phyloP scores from a whole-genome alignment of 306 rosid genomes.

The Sechiopsis laciniata region DNA sequence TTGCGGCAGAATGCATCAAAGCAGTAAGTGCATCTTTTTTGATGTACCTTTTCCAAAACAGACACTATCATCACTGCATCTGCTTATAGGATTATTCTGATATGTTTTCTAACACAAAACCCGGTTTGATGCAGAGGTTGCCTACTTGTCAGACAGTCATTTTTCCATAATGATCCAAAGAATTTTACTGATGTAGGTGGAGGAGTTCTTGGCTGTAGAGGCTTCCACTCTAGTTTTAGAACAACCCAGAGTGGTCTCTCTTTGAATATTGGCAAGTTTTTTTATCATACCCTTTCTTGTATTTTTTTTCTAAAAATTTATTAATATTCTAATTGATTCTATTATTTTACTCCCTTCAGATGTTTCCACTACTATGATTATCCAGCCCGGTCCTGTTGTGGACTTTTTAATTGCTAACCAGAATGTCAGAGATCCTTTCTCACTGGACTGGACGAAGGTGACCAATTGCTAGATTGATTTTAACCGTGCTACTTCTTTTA shows the following conservation, averaged over 20 bases:
- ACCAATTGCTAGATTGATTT: neutral
- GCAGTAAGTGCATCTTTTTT: conserved; percentile 47
- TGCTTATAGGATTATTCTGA: neutral
- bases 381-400: conserved; percentile 87
- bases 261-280: conserved; percentile 55
- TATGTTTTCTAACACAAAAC: neutral
- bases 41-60: neutral
- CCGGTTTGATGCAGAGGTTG: conserved; percentile 63
- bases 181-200: conserved; percentile 71
- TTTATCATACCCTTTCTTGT: neutral
- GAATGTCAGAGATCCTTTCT: conserved; percentile 57
- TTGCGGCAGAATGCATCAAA: conserved; percentile 87
- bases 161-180: conserved; percentile 61
- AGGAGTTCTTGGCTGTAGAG: conserved; percentile 85
- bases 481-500: conserved; percentile 1
- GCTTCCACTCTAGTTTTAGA: conserved; percentile 90
- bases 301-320: neutral
- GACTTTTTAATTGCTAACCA: conserved; percentile 77
- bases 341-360: conserved; percentile 32
- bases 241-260: conserved; percentile 83
- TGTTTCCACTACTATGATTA: conserved; percentile 87
- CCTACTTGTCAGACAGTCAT: conserved; percentile 81
- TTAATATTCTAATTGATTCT: neutral
- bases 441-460: conserved; percentile 85
- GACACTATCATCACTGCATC: neutral